Base-by-base conservation (phyloP, 2,329 filamentous ascomycete genomes). In the Didymella pinodella region DNA sequence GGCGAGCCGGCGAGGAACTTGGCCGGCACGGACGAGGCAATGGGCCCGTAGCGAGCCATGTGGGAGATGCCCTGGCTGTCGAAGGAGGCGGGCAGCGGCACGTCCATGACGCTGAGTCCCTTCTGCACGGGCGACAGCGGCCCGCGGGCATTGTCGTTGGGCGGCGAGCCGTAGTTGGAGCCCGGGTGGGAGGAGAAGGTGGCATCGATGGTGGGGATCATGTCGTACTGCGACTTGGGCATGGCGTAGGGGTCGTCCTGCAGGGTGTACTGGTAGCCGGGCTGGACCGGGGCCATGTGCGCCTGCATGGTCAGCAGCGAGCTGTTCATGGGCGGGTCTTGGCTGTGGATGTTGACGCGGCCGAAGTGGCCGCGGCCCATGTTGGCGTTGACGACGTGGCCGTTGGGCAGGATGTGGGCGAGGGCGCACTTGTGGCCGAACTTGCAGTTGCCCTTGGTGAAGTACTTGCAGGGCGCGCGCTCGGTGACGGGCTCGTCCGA, bases 381-480 rank as follows among this genome's bases (percentile, higher is more conserved):
- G 61, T 79, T 81, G 84, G 90, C 81, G 79, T 97, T 97, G 75
- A 98, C 92, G 75, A 94, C 88, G 70, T 92, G 89, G 60, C 95
- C 95, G 78, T 98, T 93, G 68, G 93, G 93, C 48, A 97, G 88
- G 72, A 98, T 90, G 79, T 99, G 95, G 65, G 96, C 92, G 74
- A 98, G 92, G 73, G 94, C 94, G 83, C 95, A 99, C 80, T 98
- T 98, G 64, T 92, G 91, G 63, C 95, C 95, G 77, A 98, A 99
- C 79, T 98, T 98, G 88, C 95, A 99, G 80, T 97, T 97, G 67
- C 95, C 95, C 89, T 98, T 99, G 74, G 93, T 91, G 78, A 98
- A 99, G 81, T 98, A 99, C 81, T 98, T 99, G 88, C 95, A 99
- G 12, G 87, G 87, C 65, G 96, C 88, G 62, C 91, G 93, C 77